A percentile compares a stretch with the other conserved stretches of the same genome.
These are phyloP conservation scores for Zarea fungicola DNA, from an alignment of 2,329 filamentous ascomycete genomes.

Conservation along the genomic window DNA sequence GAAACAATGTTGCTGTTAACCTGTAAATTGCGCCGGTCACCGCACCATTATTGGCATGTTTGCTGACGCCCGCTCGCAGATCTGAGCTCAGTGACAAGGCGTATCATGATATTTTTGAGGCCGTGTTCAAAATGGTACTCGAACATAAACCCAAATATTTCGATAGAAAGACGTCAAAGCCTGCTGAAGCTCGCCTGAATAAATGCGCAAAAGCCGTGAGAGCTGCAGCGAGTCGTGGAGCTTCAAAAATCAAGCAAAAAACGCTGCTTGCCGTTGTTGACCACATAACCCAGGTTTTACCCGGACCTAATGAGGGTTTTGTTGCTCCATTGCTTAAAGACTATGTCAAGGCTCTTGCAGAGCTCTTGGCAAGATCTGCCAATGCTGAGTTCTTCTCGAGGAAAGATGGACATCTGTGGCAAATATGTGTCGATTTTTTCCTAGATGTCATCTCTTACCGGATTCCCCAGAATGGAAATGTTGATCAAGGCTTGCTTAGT, in stretches of 20 bases:
- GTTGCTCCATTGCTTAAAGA: conserved; percentile 67
- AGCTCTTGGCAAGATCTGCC: conserved; percentile 65
- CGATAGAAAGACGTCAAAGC: conserved; percentile 42
- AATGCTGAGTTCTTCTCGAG: conserved; percentile 74
- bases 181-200: conserved; percentile 53
- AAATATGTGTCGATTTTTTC: conserved; percentile 65
- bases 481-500: conserved; percentile 27
- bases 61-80: too few relatives aligned
- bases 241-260: conserved; percentile 64
- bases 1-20: conserved; percentile 29
- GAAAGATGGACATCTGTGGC: conserved; percentile 57
- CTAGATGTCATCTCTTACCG: conserved; percentile 53
- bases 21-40: too few relatives aligned
- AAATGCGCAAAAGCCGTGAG: conserved; percentile 68
- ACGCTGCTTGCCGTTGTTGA: conserved; percentile 74
- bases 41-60: too few relatives aligned
- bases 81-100: conserved; percentile 62
- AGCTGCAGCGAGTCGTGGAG: conserved; percentile 63
- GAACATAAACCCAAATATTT: conserved; percentile 63
- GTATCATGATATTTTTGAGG: conserved; percentile 78
- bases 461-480: conserved; percentile 35
- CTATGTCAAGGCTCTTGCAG: conserved; percentile 71
- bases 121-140: conserved; percentile 64
- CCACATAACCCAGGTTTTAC: conserved; percentile 73
- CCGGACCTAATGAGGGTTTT: conserved; percentile 53